Evolutionary conservation across 768 basidiomycete species (phyloP), one percentile per base, ranked within the genome.

Genomic region (Phanerochaete carnosa): DNA sequence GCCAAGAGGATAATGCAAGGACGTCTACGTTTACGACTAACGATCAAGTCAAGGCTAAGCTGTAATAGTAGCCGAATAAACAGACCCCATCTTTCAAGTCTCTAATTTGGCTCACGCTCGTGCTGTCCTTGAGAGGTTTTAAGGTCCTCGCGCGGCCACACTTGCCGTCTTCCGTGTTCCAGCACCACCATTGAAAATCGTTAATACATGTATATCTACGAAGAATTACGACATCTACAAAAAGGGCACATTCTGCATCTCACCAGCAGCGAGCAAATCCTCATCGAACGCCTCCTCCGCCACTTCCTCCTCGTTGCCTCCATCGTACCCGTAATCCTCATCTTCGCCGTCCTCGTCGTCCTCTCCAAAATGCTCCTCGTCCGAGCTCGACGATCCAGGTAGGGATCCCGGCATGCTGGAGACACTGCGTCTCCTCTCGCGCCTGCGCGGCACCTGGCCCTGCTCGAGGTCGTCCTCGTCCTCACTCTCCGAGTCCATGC

Each of bases 321-420:
- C 77, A 4, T 69, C 68, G 9, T 70, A 66, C 25, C 68, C 71
- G 53, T 74, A 71, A 15, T 63, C 71, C 25, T 67, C 70, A 12
- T 68, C 66, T 1, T 64, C 70, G 15, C 68, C 67, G 9, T 83
- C 84, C 7, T 79, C 81, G 12, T 84, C 82, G 45, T 83, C 82
- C 62, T 83, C 72, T 16, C 76, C 83, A 62, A 85, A 83, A 52
- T 83, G 76, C 67, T 88, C 83, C 54, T 71, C 69, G 60, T 88
- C 84, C 26, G 66, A 67, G 22, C 64, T 63, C 45, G 62, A 57
- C n/a, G 73, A 73, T 7, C 77, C 76, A 7, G 77, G 77, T 61
- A 94, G 73, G 23, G 90, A 89, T 30, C 93, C 93, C 13, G 92
- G 93, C 89, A 95, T 94, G 69, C 92, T 94, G 45, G 85, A 84